Evolutionary conservation across 78 protist genomes (phyloP), one percentile per base, ranked within the genome.

Genomic region (Dictyostelium brefeldianum): DNA sequence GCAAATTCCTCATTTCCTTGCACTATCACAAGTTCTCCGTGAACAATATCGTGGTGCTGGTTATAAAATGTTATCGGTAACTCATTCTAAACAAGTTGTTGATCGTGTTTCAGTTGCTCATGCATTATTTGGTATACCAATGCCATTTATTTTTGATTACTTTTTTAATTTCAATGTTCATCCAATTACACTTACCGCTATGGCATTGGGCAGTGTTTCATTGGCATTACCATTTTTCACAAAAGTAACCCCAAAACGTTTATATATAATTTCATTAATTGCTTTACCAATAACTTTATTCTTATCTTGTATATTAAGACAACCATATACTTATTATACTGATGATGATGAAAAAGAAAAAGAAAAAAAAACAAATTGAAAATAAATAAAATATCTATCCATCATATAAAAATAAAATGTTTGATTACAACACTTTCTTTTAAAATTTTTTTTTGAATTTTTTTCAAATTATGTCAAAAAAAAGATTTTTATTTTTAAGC

Each of bases 1-100:
- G 99, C 99, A 98, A 92, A 93, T 98, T 1, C 98, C 99, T 14
- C 99, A 98, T 78, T 98, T 98, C 79, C 15, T 96, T 7, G 97
- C 99, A 5, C 91, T 98, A 48, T 56, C 97, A 64, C 97, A 94
- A 95, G 89, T 71, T 29, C 73, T 94, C 15, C 77, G 89, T 27
- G 64, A 51, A 12, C 90, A 79, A 47, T 92, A 96, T 73, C 78
- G 81, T 6, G 46, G 43, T 1, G 94, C 94, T 7, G 97, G 97
- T 74, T 89, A 83, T 43, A 47, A 65, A 36, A 96, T 96, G 98
- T 50, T 98, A 50, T 18, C 97, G 6, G 95, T 93, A 10, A 82
- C 96, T 18, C 75, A 96, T 64, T 97, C 97, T 3, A 29, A 17
- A 18, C 48, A 4, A 29, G 15, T 31, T 10, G 81, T 75, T 11